Percentiles rank a stretch among this genome's conserved stretches.
Evolutionary conservation across 352 stramenopile species (phyloP).

Genomic region (Phytophthora syringae): DNA sequence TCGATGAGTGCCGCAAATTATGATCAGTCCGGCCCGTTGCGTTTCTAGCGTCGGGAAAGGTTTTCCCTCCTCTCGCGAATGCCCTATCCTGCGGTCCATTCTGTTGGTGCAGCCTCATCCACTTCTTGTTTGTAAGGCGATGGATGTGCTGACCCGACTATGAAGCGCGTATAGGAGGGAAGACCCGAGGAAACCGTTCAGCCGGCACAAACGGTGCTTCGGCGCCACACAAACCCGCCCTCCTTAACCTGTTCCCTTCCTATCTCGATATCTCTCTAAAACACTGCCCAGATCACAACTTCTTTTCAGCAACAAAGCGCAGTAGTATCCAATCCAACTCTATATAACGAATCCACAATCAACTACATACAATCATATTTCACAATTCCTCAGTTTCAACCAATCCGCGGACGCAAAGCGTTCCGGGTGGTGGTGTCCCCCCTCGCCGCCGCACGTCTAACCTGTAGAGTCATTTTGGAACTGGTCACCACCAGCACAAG

Average conservation of each 20-base stretch:
- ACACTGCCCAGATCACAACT: no score
- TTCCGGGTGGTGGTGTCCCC: slow-evolving; percentile 5
- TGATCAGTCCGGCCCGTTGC: slow-evolving; percentile 30
- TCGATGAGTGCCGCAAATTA: slow-evolving; percentile 18
- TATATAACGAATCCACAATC: no score
- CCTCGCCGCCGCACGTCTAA: background rate
- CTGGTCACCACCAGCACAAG: slow-evolving; percentile 34
- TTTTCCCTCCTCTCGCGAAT: slow-evolving; percentile 28
- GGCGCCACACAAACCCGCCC: background rate
- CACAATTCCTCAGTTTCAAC: background rate
- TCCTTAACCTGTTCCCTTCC: background rate
- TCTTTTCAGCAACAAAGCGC: no score
- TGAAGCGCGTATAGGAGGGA: slow-evolving; percentile 21
- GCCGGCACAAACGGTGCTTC: slow-evolving; percentile 22
- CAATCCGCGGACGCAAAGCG: background rate
- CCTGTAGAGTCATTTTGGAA: slow-evolving; percentile 46
- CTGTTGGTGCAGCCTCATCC: slow-evolving; percentile 20
- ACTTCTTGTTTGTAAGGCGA: slow-evolving; percentile 5
- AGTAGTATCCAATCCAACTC: no score
- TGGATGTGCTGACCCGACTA: background rate
- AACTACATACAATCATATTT: background rate
- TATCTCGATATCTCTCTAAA: background rate
- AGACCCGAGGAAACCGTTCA: slow-evolving; percentile 30
- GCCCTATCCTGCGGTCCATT: slow-evolving; percentile 21
- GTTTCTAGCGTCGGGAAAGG: slow-evolving; percentile 31